Evolutionary conservation across 2,329 filamentous ascomycete species (phyloP), one percentile per base, ranked within the genome.

Genomic region (Fusarium pilosicola): DNA sequence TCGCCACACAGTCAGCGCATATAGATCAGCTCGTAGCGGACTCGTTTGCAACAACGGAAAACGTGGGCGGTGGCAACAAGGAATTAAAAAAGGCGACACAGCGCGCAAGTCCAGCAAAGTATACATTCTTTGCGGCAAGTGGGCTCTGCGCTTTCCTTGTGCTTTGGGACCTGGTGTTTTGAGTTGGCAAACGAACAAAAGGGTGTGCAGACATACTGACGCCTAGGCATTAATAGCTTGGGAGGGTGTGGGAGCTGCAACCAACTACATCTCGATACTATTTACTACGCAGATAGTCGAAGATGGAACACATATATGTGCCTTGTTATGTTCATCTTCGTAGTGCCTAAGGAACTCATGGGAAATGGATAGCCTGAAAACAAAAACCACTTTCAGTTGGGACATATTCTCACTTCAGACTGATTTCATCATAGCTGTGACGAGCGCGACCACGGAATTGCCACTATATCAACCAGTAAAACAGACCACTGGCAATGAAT

Each of bases 11-110:
- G 80, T 93, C 94, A 62, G 94, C 94, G 64, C 92, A 96, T 77
- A 97, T 99, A 71, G 93, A 95, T 68, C 93, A 96, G 80, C 87
- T 99, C 26, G 94, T 97, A 38, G 87, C 91, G 48, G 96, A 99
- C 81, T 95, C 94, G 4, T 88, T 91, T 68, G 88, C 90, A 38
- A 98, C 95, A 15, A 90, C 92, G 32, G 93, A 96, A 80, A 98
- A 98, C 79, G 90, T 99, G 57, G 93, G 93, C 20, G 91, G 91
- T 65, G 96, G 96, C 24, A 99, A 99, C 84, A 93, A 93, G 83
- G 92, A 98, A 85, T 86, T 99, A 59, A 96, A 96, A 84, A 91
- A 92, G 79, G 96, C 96, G 34, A 91, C 89, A 2, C 88, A 93
- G 80, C 86, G 91, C 74, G 87, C 89, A 44, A 94, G 93, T 82